Base-by-base conservation (phyloP, 192 early-diverging fungal species). In the Umbelopsis vinacea region DNA sequence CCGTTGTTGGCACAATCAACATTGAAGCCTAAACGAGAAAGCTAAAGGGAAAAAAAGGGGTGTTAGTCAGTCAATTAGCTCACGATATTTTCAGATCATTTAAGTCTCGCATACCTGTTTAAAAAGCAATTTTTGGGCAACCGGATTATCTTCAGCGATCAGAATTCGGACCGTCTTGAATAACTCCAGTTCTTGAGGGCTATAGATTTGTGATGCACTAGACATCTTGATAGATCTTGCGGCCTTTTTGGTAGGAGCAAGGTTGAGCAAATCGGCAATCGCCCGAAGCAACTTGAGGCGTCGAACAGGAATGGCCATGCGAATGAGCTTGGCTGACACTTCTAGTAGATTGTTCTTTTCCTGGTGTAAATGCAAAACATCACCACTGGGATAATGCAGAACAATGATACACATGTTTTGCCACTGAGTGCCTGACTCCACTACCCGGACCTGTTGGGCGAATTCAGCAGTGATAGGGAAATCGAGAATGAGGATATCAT, bases 1-100 rank as follows among this genome's bases (percentile, higher is more conserved):
- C 84, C 84, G 46, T 86, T 83, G 60, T 83, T 86, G 0, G 84
- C 84, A 19, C 80, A 83, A 19, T 83, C 79, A 0, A 84, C 83
- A 26, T 70, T 73, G 22, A 86, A 79, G 6, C 82, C 84, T 50
- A 83, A 74, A 12, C 79, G 67, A 19, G 82, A 52, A 3, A 86
- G 46, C 48, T 63, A 35, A 19, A 48, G n/a, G n/a, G 11, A 17
- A 17, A 10, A 29, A 1, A 29, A 29, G 3, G 3, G 29, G 1
- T 2, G 29, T 3, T 29, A 29, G 29, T 29, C 29, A 29, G 29
- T 29, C 29, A 29, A 29, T 2, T 29, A 29, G 29, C 29, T 29
- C 29, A 29, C 29, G 3, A 29, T 29, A 3, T 29, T 1, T 29
- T 29, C 29, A 29, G 29, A 3, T 29, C 29, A 3, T 29, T n/a